Conservation (phyloP, 305 asterid species). For the Solanum hybrid region DNA sequence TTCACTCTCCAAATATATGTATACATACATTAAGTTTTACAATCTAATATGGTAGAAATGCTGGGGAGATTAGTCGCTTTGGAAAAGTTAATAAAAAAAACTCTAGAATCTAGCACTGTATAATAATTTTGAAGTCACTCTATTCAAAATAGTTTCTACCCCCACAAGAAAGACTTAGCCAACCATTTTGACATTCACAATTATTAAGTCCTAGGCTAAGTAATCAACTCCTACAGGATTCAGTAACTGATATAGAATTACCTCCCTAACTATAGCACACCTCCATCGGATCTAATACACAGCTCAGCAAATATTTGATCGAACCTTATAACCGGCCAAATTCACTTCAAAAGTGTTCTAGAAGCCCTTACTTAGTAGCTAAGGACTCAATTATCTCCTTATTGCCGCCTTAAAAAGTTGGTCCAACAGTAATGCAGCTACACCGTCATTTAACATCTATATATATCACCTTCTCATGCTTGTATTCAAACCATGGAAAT, state of each 20-base stretch:
- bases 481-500: neutral
- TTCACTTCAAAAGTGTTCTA: neutral
- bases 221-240: neutral
- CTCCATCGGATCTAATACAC: neutral
- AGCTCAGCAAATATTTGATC: neutral
- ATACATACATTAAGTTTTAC: neutral
- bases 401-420: neutral
- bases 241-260: neutral
- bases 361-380: neutral
- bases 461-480: neutral
- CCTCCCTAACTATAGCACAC: neutral
- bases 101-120: neutral
- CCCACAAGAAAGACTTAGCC: neutral
- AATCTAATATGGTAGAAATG: neutral
- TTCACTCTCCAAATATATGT: neutral
- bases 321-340: neutral
- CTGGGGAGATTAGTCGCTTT: neutral
- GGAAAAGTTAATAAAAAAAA: neutral
- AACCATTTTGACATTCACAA: neutral
- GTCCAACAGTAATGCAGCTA: neutral
- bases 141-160: neutral
- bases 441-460: neutral
- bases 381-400: neutral
- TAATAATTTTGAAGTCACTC: neutral
- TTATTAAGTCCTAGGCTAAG: neutral